These are phyloP conservation scores for Waltergamsia citrina DNA, from an alignment of 2,329 filamentous ascomycete genomes.

Conservation along the genomic window DNA sequence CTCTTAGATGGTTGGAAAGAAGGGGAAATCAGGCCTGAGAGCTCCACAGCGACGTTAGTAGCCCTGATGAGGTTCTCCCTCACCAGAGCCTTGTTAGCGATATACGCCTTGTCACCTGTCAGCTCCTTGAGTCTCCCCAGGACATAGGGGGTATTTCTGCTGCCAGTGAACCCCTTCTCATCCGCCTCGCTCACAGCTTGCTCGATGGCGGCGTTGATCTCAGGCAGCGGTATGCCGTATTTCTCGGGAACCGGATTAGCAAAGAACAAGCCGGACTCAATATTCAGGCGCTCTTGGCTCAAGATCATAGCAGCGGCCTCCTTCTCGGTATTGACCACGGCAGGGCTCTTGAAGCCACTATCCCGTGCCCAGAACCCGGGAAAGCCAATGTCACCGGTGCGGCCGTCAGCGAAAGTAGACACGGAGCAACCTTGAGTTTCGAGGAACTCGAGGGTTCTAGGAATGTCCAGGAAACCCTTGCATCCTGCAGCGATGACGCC, in stretches of 20 bases:
- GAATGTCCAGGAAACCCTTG: slow-evolving; percentile 93
- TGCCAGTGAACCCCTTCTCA: slow-evolving; percentile 59
- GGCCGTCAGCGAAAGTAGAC: slow-evolving; percentile 80
- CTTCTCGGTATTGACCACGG: slow-evolving; percentile 60
- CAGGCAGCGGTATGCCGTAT: slow-evolving; percentile 56
- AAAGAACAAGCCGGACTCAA: slow-evolving; percentile 75
- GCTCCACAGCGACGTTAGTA: slow-evolving; percentile 42
- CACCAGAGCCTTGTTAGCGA: slow-evolving; percentile 61
- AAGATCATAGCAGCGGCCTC: slow-evolving; percentile 87
- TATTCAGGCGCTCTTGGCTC: slow-evolving; percentile 61
- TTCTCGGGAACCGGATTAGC: slow-evolving; percentile 78
- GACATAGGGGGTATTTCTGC: slow-evolving; percentile 77
- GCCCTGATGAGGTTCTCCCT: slow-evolving; percentile 43
- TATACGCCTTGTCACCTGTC: slow-evolving; percentile 60
- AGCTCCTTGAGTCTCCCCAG: slow-evolving; percentile 71
- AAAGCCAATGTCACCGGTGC: slow-evolving; percentile 65
- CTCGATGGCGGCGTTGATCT: slow-evolving; percentile 63
- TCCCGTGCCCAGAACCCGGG: slow-evolving; percentile 90
- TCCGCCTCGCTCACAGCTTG: slow-evolving; percentile 57
- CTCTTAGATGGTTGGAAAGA: slow-evolving; percentile 15
- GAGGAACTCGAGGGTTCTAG: slow-evolving; percentile 71
- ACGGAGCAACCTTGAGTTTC: slow-evolving; percentile 71
- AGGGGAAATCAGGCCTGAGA: slow-evolving; percentile 33
- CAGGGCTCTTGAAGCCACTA: slow-evolving; percentile 72
- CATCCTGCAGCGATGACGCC: slow-evolving; percentile 84